Evolutionary conservation across 2,329 filamentous ascomycete species (phyloP), one percentile per base, ranked within the genome.

Genomic region (Pezicula radicicola): DNA sequence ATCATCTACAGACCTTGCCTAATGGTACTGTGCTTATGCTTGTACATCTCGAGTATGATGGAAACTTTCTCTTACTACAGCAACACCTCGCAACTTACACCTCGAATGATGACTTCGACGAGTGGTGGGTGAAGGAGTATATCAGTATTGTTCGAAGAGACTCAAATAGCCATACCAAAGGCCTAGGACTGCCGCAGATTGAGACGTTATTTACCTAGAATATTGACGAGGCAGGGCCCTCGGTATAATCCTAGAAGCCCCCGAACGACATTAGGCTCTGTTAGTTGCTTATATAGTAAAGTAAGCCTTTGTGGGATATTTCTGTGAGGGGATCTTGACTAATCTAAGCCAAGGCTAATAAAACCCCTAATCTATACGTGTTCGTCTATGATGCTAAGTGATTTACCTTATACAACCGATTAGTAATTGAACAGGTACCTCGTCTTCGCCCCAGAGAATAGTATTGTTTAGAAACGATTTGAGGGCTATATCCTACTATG

Each of bases 311-410:
- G n/a, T n/a, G n/a, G n/a, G n/a, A n/a, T n/a, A n/a, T n/a, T n/a
- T n/a, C n/a, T n/a, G n/a, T n/a, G n/a, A n/a, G n/a, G n/a, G n/a
- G n/a, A n/a, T n/a, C n/a, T 48, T 21, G 16, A 40, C 18, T 27
- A 33, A 44, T 4, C 18, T 51, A 15, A 33, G n/a, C 37, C 18
- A 12, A 55, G 52, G 19, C 30, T 19, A 21, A 33, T 15, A 37
- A 45, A 37, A 46, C 16, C 39, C 36, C 49, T 36, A n/a, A 41
- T 35, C 25, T 52, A 15, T 30, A 39, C 15, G 45, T 37, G 4
- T 49, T 53, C 18, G 12, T 51, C 25, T 16, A 50, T 16, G 52
- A 54, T 19, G 49, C 49, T 4, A 44, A 28, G 13, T 42, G 52
- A 10, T 54, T 54, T 15, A 18, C 36, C 6, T 6, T 51, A 33